phyloP scores from a whole-genome alignment of 495 filamentous ascomycete genomes.

The Cudoniella acicularis region DNA sequence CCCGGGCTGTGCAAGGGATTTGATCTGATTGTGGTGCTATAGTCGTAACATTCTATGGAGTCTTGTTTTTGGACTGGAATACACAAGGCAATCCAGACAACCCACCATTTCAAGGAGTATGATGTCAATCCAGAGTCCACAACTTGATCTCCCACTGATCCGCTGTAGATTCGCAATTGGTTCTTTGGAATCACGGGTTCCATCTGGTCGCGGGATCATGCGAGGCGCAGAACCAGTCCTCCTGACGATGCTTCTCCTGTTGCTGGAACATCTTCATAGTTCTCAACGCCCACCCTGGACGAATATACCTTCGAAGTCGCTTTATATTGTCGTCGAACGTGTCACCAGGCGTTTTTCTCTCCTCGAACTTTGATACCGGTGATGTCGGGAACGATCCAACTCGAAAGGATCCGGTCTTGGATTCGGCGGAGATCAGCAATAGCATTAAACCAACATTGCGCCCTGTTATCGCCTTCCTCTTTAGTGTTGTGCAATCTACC shows the following conservation, averaged over 20 bases:
- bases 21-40: conserved; percentile 18
- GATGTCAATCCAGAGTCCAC: neutral
- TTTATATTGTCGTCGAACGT: neutral
- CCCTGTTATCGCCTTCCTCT: neutral
- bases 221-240: conserved; percentile 19
- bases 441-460: neutral
- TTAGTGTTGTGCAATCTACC: neutral
- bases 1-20: conserved; percentile 3
- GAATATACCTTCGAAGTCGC: neutral
- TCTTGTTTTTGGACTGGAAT: conserved; percentile 78
- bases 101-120: conserved; percentile 58
- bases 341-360: neutral
- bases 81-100: conserved; percentile 35
- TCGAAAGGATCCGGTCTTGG: too few species aligned
- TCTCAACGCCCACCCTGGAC: neutral
- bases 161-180: conserved; percentile 28
- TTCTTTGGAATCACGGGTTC: conserved; percentile 30
- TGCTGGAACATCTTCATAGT: conserved; percentile 5
- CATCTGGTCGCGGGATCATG: conserved; percentile 27
- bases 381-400: too few species aligned
- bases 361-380: too few species aligned
- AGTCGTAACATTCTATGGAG: conserved; percentile 68
- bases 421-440: too few species aligned
- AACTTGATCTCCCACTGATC: neutral
- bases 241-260: conserved; percentile 21